Conservation (phyloP, 192 early-diverging fungal genomes). For the Mortierella alpina region DNA sequence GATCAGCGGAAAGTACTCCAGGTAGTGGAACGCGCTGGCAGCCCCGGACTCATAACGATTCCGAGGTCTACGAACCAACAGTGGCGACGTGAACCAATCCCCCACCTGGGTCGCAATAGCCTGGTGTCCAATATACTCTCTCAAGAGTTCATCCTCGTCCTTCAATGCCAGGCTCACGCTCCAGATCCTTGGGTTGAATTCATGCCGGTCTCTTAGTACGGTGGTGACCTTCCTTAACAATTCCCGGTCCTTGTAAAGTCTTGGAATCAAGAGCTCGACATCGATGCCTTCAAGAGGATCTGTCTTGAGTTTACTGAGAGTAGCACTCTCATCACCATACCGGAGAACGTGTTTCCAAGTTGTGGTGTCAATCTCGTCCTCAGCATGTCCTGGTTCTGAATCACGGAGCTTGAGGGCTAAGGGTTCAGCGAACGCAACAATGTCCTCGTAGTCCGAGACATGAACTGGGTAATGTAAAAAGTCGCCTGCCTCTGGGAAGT, state of each 20-base stretch:
- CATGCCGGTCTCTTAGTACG: slow-evolving; percentile 35
- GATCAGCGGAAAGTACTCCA: slow-evolving; percentile 58
- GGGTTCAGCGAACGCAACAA: slow-evolving; percentile 31
- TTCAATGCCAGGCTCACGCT: slow-evolving; percentile 50
- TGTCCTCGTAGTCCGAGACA: slow-evolving; percentile 44
- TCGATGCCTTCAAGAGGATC: slow-evolving; percentile 24
- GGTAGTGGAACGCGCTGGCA: slow-evolving; percentile 14
- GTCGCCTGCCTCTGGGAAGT: slow-evolving; percentile 60
- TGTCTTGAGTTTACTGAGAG: slow-evolving; percentile 16
- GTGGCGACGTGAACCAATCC: slow-evolving; percentile 42
- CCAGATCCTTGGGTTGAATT: slow-evolving; percentile 50
- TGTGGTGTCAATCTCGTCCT: slow-evolving; percentile 3
- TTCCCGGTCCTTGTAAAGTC: slow-evolving; percentile 16
- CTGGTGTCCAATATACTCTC: slow-evolving; percentile 43
- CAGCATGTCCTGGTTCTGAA: neutral
- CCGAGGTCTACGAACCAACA: slow-evolving; percentile 18
- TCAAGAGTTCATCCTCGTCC: slow-evolving; percentile 30
- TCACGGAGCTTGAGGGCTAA: slow-evolving; percentile 29
- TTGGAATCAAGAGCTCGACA: slow-evolving; percentile 34
- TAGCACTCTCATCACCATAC: slow-evolving; percentile 20
- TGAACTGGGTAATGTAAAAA: slow-evolving; percentile 52
- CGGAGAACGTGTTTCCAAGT: slow-evolving; percentile 28
- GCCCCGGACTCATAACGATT: neutral
- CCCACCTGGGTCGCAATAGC: slow-evolving; percentile 7
- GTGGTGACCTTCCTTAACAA: slow-evolving; percentile 33